Percentiles rank a stretch among this genome's conserved stretches.
Evolutionary conservation across 176 grass and related monocot genomes (phyloP).

Genomic region (Elaeis guineensis): DNA sequence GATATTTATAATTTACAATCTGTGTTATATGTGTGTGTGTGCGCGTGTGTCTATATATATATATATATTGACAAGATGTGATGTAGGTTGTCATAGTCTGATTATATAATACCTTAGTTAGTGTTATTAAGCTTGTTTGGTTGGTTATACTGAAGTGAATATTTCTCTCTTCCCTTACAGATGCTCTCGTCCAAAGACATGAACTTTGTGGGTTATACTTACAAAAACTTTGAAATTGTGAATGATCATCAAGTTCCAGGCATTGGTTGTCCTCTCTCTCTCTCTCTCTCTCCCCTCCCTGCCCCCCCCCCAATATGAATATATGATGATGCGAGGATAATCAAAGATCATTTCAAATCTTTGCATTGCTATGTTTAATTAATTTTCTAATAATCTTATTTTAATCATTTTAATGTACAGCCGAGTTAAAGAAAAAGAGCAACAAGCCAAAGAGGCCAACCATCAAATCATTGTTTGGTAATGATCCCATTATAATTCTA

Average conservation of each 20-base stretch:
- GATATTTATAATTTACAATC: too few relatives aligned
- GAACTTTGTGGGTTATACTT: slow-evolving; percentile 98
- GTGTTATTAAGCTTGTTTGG: neutral
- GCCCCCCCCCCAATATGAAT: too few relatives aligned
- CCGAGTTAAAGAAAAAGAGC: slow-evolving; percentile 90
- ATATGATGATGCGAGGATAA: too few relatives aligned
- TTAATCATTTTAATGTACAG: slow-evolving; percentile 40
- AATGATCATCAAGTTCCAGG: slow-evolving; percentile 89
- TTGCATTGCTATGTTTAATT: neutral
- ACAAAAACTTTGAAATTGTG: slow-evolving; percentile 99
- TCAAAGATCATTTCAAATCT: too few relatives aligned
- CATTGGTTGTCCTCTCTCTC: slow-evolving; percentile 46
- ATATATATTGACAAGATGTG: too few relatives aligned
- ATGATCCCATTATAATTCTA: neutral
- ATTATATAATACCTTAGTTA: too few relatives aligned
- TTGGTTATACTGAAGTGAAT: slow-evolving; percentile 2
- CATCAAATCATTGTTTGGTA: slow-evolving; percentile 99
- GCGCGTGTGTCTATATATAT: too few relatives aligned
- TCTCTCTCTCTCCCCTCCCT: neutral
- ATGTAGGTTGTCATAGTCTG: too few relatives aligned
- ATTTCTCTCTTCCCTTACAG: slow-evolving; percentile 28
- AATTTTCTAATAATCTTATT: slow-evolving; percentile 23
- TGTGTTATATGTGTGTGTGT: too few relatives aligned
- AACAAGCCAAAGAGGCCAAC: slow-evolving; percentile 94
- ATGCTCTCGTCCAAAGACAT: slow-evolving; percentile 99